Evolutionary conservation across 192 early-diverging fungal genomes (phyloP).

Genomic region (Gonapodya sp.): DNA sequence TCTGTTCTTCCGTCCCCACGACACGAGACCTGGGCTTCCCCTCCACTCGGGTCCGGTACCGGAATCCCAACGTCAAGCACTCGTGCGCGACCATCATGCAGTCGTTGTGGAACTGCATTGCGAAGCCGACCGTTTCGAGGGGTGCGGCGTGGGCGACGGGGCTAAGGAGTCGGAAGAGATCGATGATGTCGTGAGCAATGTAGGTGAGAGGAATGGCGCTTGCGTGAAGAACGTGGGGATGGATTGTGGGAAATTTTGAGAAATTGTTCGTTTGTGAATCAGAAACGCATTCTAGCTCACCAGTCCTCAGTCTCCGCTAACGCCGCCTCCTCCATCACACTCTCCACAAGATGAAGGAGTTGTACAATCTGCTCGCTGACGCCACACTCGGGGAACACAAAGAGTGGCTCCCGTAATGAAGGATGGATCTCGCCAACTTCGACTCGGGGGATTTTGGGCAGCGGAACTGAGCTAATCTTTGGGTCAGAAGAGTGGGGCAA

Average conservation of each 20-base stretch:
- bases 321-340: neutral
- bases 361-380: slow-evolving; percentile 15
- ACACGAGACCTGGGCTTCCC: no score
- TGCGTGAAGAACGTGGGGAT: neutral
- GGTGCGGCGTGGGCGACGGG: neutral
- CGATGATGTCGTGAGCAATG: neutral
- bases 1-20: neutral
- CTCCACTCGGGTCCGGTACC: neutral
- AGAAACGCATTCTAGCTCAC: neutral
- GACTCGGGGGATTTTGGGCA: neutral
- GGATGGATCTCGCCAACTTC: neutral
- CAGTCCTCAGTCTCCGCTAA: neutral
- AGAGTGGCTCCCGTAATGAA: slow-evolving; percentile 3
- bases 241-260: no score
- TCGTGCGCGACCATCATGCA: neutral
- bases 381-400: slow-evolving; percentile 19
- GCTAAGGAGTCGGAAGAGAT: neutral
- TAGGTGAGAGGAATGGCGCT: neutral
- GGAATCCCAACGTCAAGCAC: neutral
- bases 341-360: slow-evolving; percentile 8
- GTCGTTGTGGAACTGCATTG: neutral
- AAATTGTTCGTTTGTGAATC: no score
- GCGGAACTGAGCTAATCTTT: neutral
- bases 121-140: neutral
- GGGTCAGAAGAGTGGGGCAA: neutral